Percentiles rank a stretch among this genome's conserved stretches.
Evolutionary conservation across 2,329 filamentous ascomycete species (phyloP).

Genomic region (Talaromyces islandicus): DNA sequence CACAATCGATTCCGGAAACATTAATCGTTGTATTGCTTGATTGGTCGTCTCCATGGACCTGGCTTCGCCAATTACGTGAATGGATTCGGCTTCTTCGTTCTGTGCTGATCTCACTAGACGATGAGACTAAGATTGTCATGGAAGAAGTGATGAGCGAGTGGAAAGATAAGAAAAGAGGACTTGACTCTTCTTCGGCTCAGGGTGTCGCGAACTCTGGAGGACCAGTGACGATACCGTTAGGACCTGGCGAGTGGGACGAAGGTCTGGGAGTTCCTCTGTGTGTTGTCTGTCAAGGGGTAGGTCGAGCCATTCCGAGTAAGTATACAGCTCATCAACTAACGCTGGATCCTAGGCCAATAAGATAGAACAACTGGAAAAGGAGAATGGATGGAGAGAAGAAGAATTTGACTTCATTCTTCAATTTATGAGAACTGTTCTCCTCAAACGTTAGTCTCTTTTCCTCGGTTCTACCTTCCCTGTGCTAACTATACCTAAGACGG

Average conservation of each 20-base stretch:
- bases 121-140: conserved; percentile 74
- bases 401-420: conserved; percentile 95
- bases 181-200: conserved; percentile 41
- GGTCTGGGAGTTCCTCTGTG: conserved; percentile 79
- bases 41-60: conserved; percentile 90
- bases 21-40: conserved; percentile 88
- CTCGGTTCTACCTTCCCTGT: neutral
- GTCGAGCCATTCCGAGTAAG: conserved; percentile 27
- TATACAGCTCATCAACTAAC: neutral
- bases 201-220: conserved; percentile 56
- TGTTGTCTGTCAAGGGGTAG: conserved; percentile 90
- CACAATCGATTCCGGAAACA: conserved; percentile 77
- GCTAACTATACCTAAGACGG: conserved; percentile 52
- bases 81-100: conserved; percentile 82
- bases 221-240: conserved; percentile 68
- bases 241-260: conserved; percentile 90
- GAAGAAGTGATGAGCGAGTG: conserved; percentile 78
- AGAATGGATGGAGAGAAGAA: conserved; percentile 88
- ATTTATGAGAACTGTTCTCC: conserved; percentile 78
- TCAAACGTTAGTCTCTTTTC: conserved; percentile 62
- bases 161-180: conserved; percentile 67
- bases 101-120: conserved; percentile 66
- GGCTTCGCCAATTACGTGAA: conserved; percentile 79
- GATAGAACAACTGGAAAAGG: conserved; percentile 85
- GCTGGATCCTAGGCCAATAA: conserved; percentile 61